These are phyloP conservation scores for Parastagonospora nodorum DNA, from an alignment of 2,329 filamentous ascomycete genomes.

Conservation along the genomic window DNA sequence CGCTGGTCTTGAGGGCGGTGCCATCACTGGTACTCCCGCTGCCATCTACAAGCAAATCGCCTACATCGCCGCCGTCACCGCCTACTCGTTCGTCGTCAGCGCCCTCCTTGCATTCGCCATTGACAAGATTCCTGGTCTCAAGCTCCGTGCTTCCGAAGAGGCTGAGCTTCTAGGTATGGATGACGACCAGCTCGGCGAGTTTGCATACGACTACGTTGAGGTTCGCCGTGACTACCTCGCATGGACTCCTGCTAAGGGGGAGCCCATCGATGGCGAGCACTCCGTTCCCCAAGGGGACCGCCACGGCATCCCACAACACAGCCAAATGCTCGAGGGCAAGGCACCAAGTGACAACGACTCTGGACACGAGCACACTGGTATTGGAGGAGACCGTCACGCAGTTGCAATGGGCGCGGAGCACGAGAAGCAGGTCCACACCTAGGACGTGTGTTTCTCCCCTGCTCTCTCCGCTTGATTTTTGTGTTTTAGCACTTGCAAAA, in stretches of 20 bases:
- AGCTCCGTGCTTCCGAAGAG: slow-evolving; percentile 79
- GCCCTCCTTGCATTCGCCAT: slow-evolving; percentile 75
- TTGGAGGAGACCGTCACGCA: slow-evolving; percentile 59
- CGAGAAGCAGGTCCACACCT: slow-evolving; percentile 27
- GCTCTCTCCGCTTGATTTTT: not conserved
- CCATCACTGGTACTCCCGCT: slow-evolving; percentile 74
- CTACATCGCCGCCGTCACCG: slow-evolving; percentile 69
- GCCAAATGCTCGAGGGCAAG: slow-evolving; percentile 66
- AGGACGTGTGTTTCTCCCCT: not conserved
- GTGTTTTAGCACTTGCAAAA: slow-evolving; percentile 18
- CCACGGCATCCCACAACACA: slow-evolving; percentile 74
- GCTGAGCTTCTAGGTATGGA: slow-evolving; percentile 88
- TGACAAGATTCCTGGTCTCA: slow-evolving; percentile 75
- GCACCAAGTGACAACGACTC: slow-evolving; percentile 51
- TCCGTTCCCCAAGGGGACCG: slow-evolving; percentile 67
- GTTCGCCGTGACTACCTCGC: slow-evolving; percentile 86
- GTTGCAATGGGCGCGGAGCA: slow-evolving; percentile 54
- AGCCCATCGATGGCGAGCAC: slow-evolving; percentile 64
- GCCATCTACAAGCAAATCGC: slow-evolving; percentile 81
- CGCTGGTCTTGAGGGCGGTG: slow-evolving; percentile 65
- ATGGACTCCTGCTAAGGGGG: slow-evolving; percentile 77
- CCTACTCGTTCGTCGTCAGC: slow-evolving; percentile 75
- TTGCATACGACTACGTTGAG: slow-evolving; percentile 89
- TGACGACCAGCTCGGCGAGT: slow-evolving; percentile 87
- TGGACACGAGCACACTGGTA: slow-evolving; percentile 53